These are phyloP conservation scores for Gastrodia elata DNA, from an alignment of 106 monocot species.

Conservation along the genomic window DNA sequence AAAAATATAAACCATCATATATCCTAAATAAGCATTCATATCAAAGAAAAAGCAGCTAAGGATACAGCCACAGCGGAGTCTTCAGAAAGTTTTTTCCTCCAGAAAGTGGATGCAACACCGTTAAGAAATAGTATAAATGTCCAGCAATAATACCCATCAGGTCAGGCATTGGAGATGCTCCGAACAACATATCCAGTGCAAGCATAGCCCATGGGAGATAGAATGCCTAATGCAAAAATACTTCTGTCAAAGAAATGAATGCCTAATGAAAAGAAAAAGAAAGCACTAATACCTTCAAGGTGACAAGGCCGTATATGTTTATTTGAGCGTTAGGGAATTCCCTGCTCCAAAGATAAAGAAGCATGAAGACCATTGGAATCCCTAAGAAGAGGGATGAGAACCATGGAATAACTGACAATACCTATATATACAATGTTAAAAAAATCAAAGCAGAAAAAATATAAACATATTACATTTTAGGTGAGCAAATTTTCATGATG, in stretches of 20 bases:
- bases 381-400: conserved; percentile 39
- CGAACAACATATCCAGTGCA: conserved; percentile 76
- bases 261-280: background rate
- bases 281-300: conserved; percentile 53
- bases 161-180: conserved; percentile 55
- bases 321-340: conserved; percentile 79
- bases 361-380: conserved; percentile 81
- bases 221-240: conserved; percentile 48
- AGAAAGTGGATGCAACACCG: conserved; percentile 78
- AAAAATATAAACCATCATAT: background rate
- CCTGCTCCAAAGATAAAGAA: conserved; percentile 94
- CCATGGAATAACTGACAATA: conserved; percentile 49
- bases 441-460: background rate
- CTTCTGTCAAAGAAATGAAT: background rate
- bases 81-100: conserved; percentile 60
- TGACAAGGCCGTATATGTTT: conserved; percentile 82
- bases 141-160: conserved; percentile 90
- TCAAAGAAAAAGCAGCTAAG: conserved; percentile 24
- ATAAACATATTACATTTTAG: background rate
- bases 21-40: background rate
- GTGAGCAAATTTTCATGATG: background rate
- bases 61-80: conserved; percentile 97
- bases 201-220: conserved; percentile 97
- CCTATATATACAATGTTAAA: conserved; percentile 36
- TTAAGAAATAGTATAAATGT: conserved; percentile 79